These are phyloP conservation scores for Pyrenophora seminiperda DNA, from an alignment of 2,329 filamentous ascomycete species.

Conservation along the genomic window DNA sequence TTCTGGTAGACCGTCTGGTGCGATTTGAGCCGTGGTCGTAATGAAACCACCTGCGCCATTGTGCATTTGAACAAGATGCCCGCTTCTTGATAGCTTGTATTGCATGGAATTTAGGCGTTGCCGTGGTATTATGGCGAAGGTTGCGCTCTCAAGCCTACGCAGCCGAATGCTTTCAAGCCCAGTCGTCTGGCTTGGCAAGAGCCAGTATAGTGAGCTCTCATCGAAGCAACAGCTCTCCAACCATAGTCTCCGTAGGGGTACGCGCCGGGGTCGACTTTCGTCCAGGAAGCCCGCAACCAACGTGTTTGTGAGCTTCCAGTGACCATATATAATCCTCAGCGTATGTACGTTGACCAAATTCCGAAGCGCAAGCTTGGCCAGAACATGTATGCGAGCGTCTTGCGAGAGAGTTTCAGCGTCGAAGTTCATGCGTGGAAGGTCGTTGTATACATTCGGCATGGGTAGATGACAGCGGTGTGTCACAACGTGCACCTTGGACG, in stretches of 20 bases:
- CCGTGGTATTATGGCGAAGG: conserved; percentile 6
- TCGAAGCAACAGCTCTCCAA: conserved; percentile 51
- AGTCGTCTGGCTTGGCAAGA: conserved; percentile 27
- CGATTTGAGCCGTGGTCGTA: conserved; percentile 36
- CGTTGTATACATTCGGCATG: conserved; percentile 52
- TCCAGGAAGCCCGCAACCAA: conserved; percentile 51
- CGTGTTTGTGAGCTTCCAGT: conserved; percentile 48
- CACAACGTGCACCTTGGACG: conserved; percentile 50
- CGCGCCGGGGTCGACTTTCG: conserved; percentile 27
- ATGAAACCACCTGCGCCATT: conserved; percentile 41
- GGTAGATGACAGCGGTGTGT: conserved; percentile 56
- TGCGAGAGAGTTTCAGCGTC: conserved; percentile 47
- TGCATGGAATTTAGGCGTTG: conserved; percentile 29
- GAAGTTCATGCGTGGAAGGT: conserved; percentile 50
- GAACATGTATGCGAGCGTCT: conserved; percentile 48
- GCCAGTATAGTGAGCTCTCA: conserved; percentile 22
- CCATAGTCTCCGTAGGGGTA: conserved; percentile 51
- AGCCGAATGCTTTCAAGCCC: conserved; percentile 51
- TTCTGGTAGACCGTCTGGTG: conserved; percentile 11
- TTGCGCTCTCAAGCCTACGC: conserved; percentile 47
- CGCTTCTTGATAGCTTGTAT: conserved; percentile 40
- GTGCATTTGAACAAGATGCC: conserved; percentile 31
- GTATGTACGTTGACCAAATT: conserved; percentile 53
- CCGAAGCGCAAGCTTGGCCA: conserved; percentile 46
- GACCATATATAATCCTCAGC: conserved; percentile 52